phyloP scores from a whole-genome alignment of 441 rosid genomes.

The Adansonia madagascariensis region DNA sequence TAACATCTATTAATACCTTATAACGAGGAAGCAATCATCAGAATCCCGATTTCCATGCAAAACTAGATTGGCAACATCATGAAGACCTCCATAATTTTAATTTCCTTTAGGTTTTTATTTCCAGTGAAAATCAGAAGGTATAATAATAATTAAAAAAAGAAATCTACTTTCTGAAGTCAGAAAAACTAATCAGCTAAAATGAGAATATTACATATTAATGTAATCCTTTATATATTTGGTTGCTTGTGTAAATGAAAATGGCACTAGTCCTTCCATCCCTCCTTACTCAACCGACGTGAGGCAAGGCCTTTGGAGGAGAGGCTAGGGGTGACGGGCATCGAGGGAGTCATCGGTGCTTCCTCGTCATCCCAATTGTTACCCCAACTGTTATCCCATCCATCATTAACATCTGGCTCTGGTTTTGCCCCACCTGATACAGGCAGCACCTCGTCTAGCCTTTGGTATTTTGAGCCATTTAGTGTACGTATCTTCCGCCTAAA shows the following conservation, averaged over 20 bases:
- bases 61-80: not conserved
- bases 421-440: slow-evolving; percentile 47
- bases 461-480: slow-evolving; percentile 47
- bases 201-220: not conserved
- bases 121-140: not conserved
- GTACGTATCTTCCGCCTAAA: slow-evolving; percentile 39
- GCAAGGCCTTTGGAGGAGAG: slow-evolving; percentile 53
- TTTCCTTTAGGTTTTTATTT: not conserved
- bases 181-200: not conserved
- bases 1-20: not conserved
- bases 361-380: slow-evolving; percentile 83
- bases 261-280: slow-evolving; percentile 79
- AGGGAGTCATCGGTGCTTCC: slow-evolving; percentile 70
- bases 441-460: slow-evolving; percentile 63
- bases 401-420: slow-evolving; percentile 36
- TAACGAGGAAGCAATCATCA: not conserved
- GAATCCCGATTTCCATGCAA: not conserved
- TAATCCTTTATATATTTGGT: not conserved
- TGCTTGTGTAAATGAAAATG: not conserved
- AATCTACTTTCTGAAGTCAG: not conserved
- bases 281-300: slow-evolving; percentile 67
- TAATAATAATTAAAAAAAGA: no score
- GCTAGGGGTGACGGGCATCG: slow-evolving; percentile 62
- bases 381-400: slow-evolving; percentile 78
- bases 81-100: not conserved